phyloP scores from a whole-genome alignment of 352 stramenopile species.

The Globisporangium sylvaticum region DNA sequence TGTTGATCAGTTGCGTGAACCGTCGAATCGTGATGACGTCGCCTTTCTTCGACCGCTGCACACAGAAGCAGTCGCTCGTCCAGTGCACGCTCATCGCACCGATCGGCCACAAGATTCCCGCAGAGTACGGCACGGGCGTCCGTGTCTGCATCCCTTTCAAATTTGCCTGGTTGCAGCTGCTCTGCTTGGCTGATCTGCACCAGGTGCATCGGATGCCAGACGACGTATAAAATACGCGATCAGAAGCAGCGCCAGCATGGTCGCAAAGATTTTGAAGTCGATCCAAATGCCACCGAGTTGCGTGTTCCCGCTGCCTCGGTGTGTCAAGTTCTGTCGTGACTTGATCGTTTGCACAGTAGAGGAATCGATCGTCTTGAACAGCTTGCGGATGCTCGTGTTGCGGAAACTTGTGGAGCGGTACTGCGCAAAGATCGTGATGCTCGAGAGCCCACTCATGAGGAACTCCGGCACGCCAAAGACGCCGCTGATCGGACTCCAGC shows the following conservation, averaged over 20 bases:
- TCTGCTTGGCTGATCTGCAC: background rate
- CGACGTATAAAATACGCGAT: background rate
- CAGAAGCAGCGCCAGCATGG: background rate
- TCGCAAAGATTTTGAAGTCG: slow-evolving; percentile 11
- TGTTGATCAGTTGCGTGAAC: background rate
- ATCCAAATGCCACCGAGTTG: slow-evolving; percentile 8
- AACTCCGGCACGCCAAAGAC: slow-evolving; percentile 10
- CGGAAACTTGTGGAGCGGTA: slow-evolving; percentile 9
- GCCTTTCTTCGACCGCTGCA: background rate
- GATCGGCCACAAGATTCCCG: slow-evolving; percentile 11
- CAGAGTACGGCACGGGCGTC: slow-evolving; percentile 14
- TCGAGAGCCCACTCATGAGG: slow-evolving; percentile 6
- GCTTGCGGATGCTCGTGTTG: background rate
- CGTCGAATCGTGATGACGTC: background rate
- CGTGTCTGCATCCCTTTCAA: background rate
- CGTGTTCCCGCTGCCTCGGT: slow-evolving; percentile 5
- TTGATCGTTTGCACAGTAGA: background rate
- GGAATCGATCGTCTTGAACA: slow-evolving; percentile 1
- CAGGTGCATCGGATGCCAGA: background rate
- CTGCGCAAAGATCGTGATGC: slow-evolving; percentile 7
- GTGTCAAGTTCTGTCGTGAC: slow-evolving; percentile 1
- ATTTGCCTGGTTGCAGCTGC: background rate
- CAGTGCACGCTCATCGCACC: slow-evolving; percentile 16
- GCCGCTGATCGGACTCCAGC: slow-evolving; percentile 6
- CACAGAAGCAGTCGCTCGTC: slow-evolving; percentile 15